Conservation (phyloP, 225 moss, liverwort and hornwort species). For the Bryoerythrophyllum caledonicum region DNA sequence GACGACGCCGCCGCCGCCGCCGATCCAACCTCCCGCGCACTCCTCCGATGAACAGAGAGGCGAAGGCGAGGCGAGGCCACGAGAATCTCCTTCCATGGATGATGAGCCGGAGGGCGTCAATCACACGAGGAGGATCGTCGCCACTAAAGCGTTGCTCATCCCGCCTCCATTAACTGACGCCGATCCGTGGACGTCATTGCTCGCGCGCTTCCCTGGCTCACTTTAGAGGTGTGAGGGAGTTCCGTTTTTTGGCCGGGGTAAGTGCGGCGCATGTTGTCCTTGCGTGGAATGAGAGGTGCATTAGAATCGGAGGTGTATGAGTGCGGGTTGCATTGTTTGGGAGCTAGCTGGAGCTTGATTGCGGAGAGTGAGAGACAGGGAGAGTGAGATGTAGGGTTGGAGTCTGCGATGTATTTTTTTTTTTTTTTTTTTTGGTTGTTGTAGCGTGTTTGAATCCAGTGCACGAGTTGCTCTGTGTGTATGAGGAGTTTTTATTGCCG, state of each 20-base stretch:
- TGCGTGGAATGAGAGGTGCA: not conserved
- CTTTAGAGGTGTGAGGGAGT: not conserved
- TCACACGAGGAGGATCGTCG: not conserved
- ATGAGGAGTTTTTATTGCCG: not conserved
- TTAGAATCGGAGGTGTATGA: slow-evolving; percentile 6
- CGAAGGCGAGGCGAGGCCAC: too few relatives aligned
- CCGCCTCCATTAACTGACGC: not conserved
- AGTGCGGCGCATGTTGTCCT: not conserved
- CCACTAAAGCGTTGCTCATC: too few relatives aligned
- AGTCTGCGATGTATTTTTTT: not conserved
- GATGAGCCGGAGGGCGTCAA: not conserved
- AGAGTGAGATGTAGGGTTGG: not conserved
- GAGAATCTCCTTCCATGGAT: not conserved
- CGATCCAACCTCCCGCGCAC: not conserved
- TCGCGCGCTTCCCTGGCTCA: not conserved
- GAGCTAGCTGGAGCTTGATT: slow-evolving; percentile 11
- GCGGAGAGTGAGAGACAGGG: too few relatives aligned
- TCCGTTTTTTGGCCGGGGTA: not conserved
- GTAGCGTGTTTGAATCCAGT: not conserved
- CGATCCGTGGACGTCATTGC: not conserved
- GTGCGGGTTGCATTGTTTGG: not conserved
- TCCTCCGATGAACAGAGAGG: not conserved
- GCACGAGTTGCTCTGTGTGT: not conserved
- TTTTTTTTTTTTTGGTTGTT: not conserved
- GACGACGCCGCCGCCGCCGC: not conserved